Evolutionary conservation across 352 stramenopile species (phyloP), one percentile per base, ranked within the genome.

Genomic region (Phytophthora sansomeana): DNA sequence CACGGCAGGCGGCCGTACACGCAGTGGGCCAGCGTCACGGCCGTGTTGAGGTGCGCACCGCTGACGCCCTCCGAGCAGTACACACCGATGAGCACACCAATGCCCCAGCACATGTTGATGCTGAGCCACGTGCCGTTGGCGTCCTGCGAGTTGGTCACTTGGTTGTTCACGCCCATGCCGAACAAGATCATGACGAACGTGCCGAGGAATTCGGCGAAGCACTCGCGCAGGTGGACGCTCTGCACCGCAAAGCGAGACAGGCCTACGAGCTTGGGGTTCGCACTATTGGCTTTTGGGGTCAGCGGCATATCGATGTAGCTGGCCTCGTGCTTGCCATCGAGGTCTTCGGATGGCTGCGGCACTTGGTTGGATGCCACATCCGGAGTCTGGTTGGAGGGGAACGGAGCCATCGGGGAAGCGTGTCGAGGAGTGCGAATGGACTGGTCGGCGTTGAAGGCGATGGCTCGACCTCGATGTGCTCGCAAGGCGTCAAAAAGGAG

Each of bases 151-250:
- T n/a, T n/a, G n/a, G n/a, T n/a, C n/a, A n/a, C 75, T 64, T 90
- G 77, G 55, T 80, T 76, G 65, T 83, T 83, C 6, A 87, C 81
- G 36, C 79, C 81, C 46, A 78, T 73, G 38, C 81, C 79, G 67
- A 90, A 90, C 8, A 69, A 46, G 66, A 90, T 75, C 63, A 84
- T 68, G 48, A 81, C 61, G 48, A 80, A 73, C 13, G 76, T 80
- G 51, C 69, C 72, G 24, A 85, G 71, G 64, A 81, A 83, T 59
- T 83, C 77, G 44, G 72, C 72, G 19, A 81, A 33, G 56, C 77
- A 83, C 5, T 84, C 67, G 19, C 69, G 65, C 11, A 75, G 19
- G 39, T 77, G 74, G 69, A 63, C 58, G 32, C 68, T 76, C 54
- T 76, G 36, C 56, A 67, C 52, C 0, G 53, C 47, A 11, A 75